Evolutionary conservation across 768 basidiomycete genomes (phyloP), one percentile per base, ranked within the genome.

Genomic region (Hirschioporus abietinus): DNA sequence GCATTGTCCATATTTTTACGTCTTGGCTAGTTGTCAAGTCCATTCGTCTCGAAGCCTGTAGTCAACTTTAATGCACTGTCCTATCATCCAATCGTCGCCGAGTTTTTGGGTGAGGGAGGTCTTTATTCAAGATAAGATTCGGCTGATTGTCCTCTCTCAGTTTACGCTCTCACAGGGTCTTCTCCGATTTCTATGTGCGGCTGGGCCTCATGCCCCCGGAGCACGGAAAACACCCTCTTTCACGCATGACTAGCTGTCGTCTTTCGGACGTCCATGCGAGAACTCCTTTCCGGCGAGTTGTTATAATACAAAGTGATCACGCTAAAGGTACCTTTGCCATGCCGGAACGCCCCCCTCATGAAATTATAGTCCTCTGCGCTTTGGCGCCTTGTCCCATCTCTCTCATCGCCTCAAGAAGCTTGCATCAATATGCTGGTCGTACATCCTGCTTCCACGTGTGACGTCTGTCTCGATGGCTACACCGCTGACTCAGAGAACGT

Each of bases 381-480:
- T 52, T 52, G 42, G 42, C 42, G 42, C 42, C 42, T 52, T 20
- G 42, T 52, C 42, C 42, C 42, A 12, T 15, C 42, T 10, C 42
- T 20, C 42, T 52, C 42, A 52, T 52, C 4, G 12, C 42, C 42
- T 20, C 42, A 52, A 52, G 42, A 20, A 52, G 42, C 42, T 52
- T 52, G 42, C 4, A 52, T 52, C 42, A 20, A 12, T 52, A 83
- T 84, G 84, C 77, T 92, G 72, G 81, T 89, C 69, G 80, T 90
- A 26, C 88, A 91, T 76, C 82, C 88, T 6, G 82, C 86, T 35
- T 91, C 89, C 71, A 82, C 81, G 67, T 92, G 91, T 79, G 91
- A 92, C 75, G 86, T 92, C 70, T 92, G 91, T 75, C 79, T 90
- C 67, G 88, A 89, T 66, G 77, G 79, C 26, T 90, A 90, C 74